Conservation (phyloP, 1,284 basidiomycete genomes). For the Austroboletus niveus region DNA sequence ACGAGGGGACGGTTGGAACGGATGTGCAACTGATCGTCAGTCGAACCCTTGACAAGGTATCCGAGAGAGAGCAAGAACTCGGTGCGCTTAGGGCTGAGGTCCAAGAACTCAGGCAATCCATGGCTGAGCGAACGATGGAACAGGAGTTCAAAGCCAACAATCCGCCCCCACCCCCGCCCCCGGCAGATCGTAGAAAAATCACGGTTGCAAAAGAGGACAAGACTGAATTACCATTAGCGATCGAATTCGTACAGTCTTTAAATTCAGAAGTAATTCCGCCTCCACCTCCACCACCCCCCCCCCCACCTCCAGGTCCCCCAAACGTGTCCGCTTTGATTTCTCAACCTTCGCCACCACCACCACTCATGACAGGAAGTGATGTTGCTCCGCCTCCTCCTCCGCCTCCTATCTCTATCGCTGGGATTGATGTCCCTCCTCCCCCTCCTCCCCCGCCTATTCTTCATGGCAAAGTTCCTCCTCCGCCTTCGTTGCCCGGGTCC, state of each 20-base stretch:
- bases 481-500: conserved; percentile 18
- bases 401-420: conserved; percentile 26
- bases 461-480: conserved; percentile 34
- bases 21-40: conserved; percentile 73
- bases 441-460: conserved; percentile 35
- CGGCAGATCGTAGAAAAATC: conserved; percentile 26
- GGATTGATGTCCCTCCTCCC: conserved; percentile 11
- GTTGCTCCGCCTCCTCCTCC: conserved; percentile 6
- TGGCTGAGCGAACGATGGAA: conserved; percentile 58
- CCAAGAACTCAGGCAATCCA: conserved; percentile 48
- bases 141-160: conserved; percentile 69
- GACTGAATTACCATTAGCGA: conserved; percentile 1
- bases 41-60: conserved; percentile 67
- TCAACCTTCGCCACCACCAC: conserved; percentile 3
- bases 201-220: conserved; percentile 25
- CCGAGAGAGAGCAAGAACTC: conserved; percentile 72
- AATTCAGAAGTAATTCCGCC: conserved; percentile 6
- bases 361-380: neutral
- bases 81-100: conserved; percentile 51
- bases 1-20: conserved; percentile 49
- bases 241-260: conserved; percentile 1
- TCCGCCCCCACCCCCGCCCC: conserved; percentile 61
- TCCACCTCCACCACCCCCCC: conserved; percentile 9
- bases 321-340: conserved; percentile 9
- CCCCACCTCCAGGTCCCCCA: conserved; percentile 2